Percentiles rank a stretch among this genome's conserved stretches.
These are phyloP conservation scores for Proteromonas lacertae DNA, from an alignment of 352 stramenopile genomes.

Conservation along the genomic window DNA sequence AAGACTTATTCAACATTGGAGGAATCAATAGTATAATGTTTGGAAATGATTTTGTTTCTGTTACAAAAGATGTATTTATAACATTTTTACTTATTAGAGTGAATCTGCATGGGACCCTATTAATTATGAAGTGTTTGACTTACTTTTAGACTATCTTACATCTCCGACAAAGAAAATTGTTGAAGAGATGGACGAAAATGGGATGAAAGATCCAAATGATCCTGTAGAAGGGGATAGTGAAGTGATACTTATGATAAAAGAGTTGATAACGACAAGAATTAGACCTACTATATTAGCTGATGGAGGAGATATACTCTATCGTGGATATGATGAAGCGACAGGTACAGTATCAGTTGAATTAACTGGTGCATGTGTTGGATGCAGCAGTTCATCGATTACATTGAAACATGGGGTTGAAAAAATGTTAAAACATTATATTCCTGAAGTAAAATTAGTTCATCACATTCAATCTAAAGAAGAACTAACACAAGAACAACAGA, in stretches of 20 bases:
- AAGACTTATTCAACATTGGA: constrained; percentile 75
- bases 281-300: constrained; percentile 91
- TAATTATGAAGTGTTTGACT: not conserved
- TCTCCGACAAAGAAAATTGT: constrained; percentile 21
- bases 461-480: no score
- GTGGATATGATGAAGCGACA: constrained; percentile 11
- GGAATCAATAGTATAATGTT: constrained; percentile 81
- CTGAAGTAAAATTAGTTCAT: constrained; percentile 87
- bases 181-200: constrained; percentile 37
- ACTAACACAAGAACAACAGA: no score
- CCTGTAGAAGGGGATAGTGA: constrained; percentile 79
- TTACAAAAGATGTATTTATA: constrained; percentile 71
- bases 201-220: constrained; percentile 35
- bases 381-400: constrained; percentile 77
- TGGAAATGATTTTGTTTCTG: constrained; percentile 80
- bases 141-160: constrained; percentile 22
- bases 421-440: constrained; percentile 99
- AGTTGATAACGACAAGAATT: constrained; percentile 87
- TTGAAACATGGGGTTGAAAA: constrained; percentile 97
- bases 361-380: constrained; percentile 78
- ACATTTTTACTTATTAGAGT: constrained; percentile 26
- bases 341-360: constrained; percentile 38
- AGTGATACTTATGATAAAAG: constrained; percentile 97
- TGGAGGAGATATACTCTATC: constrained; percentile 93
- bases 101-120: not conserved